Percentiles rank a stretch among this genome's conserved stretches.
These are phyloP conservation scores for Trichocomaceae sp. DNA, from an alignment of 2,329 filamentous ascomycete genomes.

Conservation along the genomic window DNA sequence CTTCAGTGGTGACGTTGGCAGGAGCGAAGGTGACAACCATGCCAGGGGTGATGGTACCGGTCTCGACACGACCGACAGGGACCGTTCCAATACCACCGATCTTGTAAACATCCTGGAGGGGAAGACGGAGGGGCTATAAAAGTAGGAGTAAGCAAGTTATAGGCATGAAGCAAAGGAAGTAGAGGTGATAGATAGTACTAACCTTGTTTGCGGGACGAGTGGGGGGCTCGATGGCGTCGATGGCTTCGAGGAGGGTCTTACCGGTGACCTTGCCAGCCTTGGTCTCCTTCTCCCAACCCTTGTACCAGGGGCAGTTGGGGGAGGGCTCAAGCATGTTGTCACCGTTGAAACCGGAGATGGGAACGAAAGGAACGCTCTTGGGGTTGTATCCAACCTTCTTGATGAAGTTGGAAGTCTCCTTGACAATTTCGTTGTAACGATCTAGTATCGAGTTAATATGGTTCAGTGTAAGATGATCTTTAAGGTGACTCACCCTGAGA, in stretches of 20 bases:
- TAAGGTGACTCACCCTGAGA: constrained; percentile 52
- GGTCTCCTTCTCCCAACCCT: constrained; percentile 99
- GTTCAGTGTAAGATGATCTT: too few relatives aligned
- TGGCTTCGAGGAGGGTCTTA: constrained; percentile 99
- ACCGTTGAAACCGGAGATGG: constrained; percentile 99
- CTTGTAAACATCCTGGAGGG: constrained; percentile 99
- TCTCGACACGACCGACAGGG: constrained; percentile 99
- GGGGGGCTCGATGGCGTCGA: constrained; percentile 90
- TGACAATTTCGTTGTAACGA: constrained; percentile 98
- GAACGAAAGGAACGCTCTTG: constrained; percentile 96
- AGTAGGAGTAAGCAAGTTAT: not conserved
- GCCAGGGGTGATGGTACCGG: constrained; percentile 82
- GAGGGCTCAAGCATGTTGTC: constrained; percentile 97
- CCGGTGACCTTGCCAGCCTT: constrained; percentile 77
- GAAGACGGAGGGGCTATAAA: constrained; percentile 77
- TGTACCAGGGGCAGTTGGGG: constrained; percentile 99
- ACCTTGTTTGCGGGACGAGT: constrained; percentile 89
- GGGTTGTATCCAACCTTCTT: constrained; percentile 99
- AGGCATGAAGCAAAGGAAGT: not conserved
- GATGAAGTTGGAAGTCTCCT: constrained; percentile 99
- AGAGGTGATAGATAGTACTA: not conserved
- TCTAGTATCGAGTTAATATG: constrained; percentile 28
- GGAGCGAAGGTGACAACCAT: constrained; percentile 95
- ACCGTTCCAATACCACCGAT: constrained; percentile 99
- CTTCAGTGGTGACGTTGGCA: constrained; percentile 99